These are phyloP conservation scores for Fusarium palustre DNA, from an alignment of 2,329 filamentous ascomycete species.

Conservation along the genomic window DNA sequence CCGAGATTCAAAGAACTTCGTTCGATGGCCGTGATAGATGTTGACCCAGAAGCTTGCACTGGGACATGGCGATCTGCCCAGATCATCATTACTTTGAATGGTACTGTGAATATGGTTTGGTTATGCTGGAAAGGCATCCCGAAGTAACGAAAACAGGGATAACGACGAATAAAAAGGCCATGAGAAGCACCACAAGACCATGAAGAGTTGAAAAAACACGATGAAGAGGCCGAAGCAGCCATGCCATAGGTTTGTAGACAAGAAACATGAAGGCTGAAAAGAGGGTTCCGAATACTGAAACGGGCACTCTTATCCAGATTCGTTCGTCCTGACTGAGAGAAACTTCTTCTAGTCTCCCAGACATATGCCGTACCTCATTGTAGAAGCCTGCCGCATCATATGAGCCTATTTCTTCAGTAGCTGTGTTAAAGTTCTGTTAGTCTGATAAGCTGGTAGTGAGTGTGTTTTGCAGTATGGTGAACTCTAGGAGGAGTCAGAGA, in stretches of 20 bases:
- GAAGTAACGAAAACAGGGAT: not conserved
- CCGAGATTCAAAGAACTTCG: rapidly evolving
- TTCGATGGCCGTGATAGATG: rapidly evolving
- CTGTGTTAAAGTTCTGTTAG: not conserved
- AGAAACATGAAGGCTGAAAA: not conserved
- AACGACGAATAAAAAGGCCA: not conserved
- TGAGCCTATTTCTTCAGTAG: not conserved
- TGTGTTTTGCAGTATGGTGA: too few relatives aligned
- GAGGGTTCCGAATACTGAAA: too few relatives aligned
- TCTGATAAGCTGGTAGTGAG: rapidly evolving
- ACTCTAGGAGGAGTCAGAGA: too few relatives aligned
- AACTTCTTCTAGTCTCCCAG: not conserved
- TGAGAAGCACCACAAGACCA: not conserved
- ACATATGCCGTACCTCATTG: not conserved
- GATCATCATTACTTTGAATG: not conserved
- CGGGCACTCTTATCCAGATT: not conserved
- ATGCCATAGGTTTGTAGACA: not conserved
- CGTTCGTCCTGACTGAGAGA: not conserved
- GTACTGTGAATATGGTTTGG: not conserved
- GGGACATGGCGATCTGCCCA: rapidly evolving
- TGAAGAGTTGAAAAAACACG: not conserved
- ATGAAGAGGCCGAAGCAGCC: not conserved
- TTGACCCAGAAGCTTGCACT: too few relatives aligned
- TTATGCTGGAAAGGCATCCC: not conserved
- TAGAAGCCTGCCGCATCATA: not conserved